Conservation (phyloP, 2,329 filamentous ascomycete species). For the Ascochyta lentis region DNA sequence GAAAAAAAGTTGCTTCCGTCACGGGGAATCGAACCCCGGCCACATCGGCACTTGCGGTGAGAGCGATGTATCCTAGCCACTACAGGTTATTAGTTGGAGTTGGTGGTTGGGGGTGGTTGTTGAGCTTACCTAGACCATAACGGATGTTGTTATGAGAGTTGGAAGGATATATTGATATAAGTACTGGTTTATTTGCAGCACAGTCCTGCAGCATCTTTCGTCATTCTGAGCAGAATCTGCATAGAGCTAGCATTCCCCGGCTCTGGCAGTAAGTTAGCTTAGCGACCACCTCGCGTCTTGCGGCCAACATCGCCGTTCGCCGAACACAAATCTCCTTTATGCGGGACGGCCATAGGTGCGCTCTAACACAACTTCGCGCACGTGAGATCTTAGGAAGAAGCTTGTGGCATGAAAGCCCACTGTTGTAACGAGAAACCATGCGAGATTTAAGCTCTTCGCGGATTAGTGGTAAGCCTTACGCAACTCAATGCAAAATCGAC, state of each 20-base stretch:
- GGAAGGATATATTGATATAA: not conserved
- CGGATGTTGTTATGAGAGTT: not conserved
- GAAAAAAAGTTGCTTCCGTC: not conserved
- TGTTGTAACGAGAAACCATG: not conserved
- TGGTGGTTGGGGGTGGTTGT: not conserved
- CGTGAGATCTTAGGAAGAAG: not conserved
- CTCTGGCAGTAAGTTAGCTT: no score
- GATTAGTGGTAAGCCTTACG: no score
- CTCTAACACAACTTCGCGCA: not conserved
- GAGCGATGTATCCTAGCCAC: slow-evolving; percentile 3
- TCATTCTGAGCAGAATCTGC: no score
- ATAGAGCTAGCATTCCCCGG: no score
- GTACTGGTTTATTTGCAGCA: not conserved
- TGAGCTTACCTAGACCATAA: slow-evolving; percentile 2
- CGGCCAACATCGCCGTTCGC: not conserved
- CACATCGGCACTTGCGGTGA: not conserved
- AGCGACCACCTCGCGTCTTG: not conserved
- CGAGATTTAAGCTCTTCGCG: no score
- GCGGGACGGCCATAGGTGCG: not conserved
- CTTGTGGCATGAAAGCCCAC: not conserved
- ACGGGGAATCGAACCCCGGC: slow-evolving; percentile 3
- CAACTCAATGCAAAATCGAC: no score
- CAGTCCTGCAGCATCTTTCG: no score
- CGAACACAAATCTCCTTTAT: not conserved
- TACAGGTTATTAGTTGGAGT: not conserved